Conservation (phyloP, 2,329 filamentous ascomycete species). For the Neurospora sp. region DNA sequence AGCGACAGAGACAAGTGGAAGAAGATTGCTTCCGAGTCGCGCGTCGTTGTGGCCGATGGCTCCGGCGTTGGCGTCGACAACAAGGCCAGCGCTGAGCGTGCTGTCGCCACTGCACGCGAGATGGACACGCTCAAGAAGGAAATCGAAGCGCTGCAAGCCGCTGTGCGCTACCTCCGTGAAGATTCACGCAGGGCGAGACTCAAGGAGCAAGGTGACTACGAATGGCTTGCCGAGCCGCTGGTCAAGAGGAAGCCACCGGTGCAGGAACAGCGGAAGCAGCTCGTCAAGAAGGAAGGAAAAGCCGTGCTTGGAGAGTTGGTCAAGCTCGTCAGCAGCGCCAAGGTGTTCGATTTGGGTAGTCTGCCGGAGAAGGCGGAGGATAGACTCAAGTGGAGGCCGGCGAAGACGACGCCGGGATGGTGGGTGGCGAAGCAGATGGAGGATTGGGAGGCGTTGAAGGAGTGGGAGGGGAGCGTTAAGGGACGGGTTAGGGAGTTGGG, state of each 20-base stretch:
- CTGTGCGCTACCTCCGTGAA: constrained; percentile 57
- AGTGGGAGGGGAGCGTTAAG: constrained; percentile 49
- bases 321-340: constrained; percentile 45
- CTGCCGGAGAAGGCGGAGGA: constrained; percentile 51
- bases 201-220: constrained; percentile 42
- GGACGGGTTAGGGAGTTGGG: constrained; percentile 24
- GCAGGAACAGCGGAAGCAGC: constrained; percentile 36
- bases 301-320: constrained; percentile 57
- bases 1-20: constrained; percentile 61
- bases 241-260: constrained; percentile 26
- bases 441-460: constrained; percentile 52
- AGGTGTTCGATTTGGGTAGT: constrained; percentile 47
- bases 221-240: constrained; percentile 57
- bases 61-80: constrained; percentile 32
- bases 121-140: constrained; percentile 63
- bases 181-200: constrained; percentile 55
- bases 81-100: constrained; percentile 53
- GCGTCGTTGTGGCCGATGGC: constrained; percentile 31
- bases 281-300: constrained; percentile 50
- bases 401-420: constrained; percentile 53
- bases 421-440: constrained; percentile 56
- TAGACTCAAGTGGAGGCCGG: constrained; percentile 56
- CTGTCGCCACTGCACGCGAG: constrained; percentile 60
- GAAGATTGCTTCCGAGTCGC: constrained; percentile 55
- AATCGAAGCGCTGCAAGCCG: constrained; percentile 52